Conservation (phyloP, 1,284 basidiomycete species). For the Puccinia hordei region DNA sequence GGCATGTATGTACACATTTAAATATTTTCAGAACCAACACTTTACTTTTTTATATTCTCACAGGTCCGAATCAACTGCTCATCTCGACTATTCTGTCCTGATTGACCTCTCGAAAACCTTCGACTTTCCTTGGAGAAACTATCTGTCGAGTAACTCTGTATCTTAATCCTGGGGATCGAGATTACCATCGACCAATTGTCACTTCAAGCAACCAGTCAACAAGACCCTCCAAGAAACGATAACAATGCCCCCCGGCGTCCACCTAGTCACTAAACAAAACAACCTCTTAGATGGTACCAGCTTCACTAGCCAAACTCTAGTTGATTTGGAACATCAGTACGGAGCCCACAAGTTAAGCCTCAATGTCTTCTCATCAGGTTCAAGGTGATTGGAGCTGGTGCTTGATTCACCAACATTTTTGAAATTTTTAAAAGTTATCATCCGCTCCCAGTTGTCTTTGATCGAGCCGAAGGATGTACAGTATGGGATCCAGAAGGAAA, state of each 20-base stretch:
- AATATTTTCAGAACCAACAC: too few species aligned
- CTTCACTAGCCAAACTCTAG: conserved; percentile 66
- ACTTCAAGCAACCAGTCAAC: too few species aligned
- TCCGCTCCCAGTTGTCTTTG: conserved; percentile 91
- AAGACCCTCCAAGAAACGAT: neutral
- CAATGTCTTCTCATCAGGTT: too few species aligned
- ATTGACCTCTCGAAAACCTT: too few species aligned
- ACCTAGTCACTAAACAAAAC: neutral
- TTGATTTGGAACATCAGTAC: conserved; percentile 77
- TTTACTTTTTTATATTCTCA: too few species aligned
- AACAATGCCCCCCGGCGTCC: neutral
- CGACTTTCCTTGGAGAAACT: too few species aligned
- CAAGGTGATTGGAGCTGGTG: neutral
- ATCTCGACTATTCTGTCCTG: too few species aligned
- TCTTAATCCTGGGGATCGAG: too few species aligned
- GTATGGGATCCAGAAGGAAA: conserved; percentile 86
- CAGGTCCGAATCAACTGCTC: too few species aligned
- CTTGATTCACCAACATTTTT: neutral
- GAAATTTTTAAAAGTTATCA: conserved; percentile 75
- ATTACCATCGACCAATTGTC: too few species aligned
- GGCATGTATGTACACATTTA: too few species aligned
- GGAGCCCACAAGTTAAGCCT: conserved; percentile 78
- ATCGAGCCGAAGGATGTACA: conserved; percentile 82
- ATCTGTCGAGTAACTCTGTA: too few species aligned
- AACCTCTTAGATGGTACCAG: neutral